phyloP scores from a whole-genome alignment of 805 yeast species.

The Yamadazyma sp. region DNA sequence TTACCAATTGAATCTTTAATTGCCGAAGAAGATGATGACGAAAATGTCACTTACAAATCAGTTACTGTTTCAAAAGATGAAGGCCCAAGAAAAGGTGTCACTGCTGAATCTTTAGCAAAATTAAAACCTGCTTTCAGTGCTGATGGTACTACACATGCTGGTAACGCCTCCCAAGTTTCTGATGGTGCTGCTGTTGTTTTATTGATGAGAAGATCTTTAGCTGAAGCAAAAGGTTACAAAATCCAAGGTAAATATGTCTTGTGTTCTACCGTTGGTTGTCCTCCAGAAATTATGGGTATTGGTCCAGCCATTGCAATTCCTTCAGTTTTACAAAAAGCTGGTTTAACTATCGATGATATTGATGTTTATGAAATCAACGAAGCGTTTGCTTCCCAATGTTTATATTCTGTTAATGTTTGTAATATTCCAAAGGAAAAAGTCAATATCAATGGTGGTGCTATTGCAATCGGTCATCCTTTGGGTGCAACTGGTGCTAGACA shows the following conservation, averaged over 20 bases:
- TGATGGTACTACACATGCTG: conserved; percentile 89
- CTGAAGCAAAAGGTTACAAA: conserved; percentile 67
- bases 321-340: conserved; percentile 59
- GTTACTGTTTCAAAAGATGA: conserved; percentile 66
- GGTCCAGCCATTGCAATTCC: conserved; percentile 98
- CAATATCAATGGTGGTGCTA: conserved; percentile 95
- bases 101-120: conserved; percentile 69
- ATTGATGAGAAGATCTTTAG: conserved; percentile 80
- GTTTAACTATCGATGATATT: conserved; percentile 62
- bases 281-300: conserved; percentile 96
- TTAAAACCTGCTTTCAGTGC: conserved; percentile 83
- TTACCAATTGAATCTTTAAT: conserved; percentile 69
- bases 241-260: conserved; percentile 78
- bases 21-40: conserved; percentile 58
- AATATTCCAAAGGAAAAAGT: conserved; percentile 61
- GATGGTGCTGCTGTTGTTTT: conserved; percentile 95
- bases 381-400: conserved; percentile 94
- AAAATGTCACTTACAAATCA: conserved; percentile 41
- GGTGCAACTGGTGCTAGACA: conserved; percentile 78
- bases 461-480: conserved; percentile 90
- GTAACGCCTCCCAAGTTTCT: conserved; percentile 92
- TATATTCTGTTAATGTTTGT: conserved; percentile 65
- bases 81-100: conserved; percentile 87
- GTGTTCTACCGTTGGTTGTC: conserved; percentile 84
- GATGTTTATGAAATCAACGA: conserved; percentile 86